phyloP scores from a whole-genome alignment of 345 rosid genomes.

The Salix exigua region DNA sequence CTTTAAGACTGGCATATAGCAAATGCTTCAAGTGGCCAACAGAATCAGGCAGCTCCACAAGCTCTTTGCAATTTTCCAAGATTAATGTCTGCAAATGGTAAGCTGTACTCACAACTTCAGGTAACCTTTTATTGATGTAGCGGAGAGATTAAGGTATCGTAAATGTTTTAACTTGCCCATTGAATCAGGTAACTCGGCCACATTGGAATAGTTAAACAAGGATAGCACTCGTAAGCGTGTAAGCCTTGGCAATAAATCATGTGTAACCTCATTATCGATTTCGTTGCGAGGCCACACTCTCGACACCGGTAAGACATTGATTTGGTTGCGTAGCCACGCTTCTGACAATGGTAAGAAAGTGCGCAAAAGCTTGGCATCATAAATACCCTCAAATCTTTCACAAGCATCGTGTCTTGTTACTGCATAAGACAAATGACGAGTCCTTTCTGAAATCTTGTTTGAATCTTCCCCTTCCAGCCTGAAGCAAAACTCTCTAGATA shows the following conservation, averaged over 20 bases:
- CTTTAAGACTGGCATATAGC: background rate
- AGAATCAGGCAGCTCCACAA: background rate
- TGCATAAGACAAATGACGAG: conserved; percentile 33
- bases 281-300: conserved; percentile 15
- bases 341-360: conserved; percentile 20
- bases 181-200: conserved; percentile 24
- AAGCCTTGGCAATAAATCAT: conserved; percentile 17
- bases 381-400: conserved; percentile 26
- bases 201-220: conserved; percentile 22
- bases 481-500: conserved; percentile 19
- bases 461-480: conserved; percentile 21
- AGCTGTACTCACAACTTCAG: background rate
- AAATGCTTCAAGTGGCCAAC: background rate
- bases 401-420: conserved; percentile 1
- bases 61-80: background rate
- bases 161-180: conserved; percentile 32
- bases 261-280: conserved; percentile 3
- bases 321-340: conserved; percentile 16
- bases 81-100: background rate
- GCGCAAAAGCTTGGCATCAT: conserved; percentile 29
- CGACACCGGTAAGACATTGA: background rate
- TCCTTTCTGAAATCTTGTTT: conserved; percentile 15
- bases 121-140: background rate
- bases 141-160: background rate
- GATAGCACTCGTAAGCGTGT: conserved; percentile 39